Base-by-base conservation (phyloP, 73 alveolate species). In the Paramecium sexaurelia region DNA sequence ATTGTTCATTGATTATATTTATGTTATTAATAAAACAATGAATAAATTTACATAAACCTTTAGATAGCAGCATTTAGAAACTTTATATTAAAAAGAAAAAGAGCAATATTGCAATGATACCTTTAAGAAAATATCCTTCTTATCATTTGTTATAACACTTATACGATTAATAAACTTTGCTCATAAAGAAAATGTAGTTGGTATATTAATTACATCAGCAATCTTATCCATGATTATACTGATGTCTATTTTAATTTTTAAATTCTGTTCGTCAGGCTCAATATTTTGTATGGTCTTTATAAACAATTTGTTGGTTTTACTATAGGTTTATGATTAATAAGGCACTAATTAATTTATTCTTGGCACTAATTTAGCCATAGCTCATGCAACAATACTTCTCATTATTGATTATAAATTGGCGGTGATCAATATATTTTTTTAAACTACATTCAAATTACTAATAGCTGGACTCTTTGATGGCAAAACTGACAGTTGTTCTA, bases 11-110 rank as follows among this genome's bases (percentile, higher is more conserved):
- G 7, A 1, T 17, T 51, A 5, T 51, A 11, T 17, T 51, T 51
- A 51, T 3, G 67, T 17, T 22, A 66, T 29, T 66, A 66, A 66
- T 66, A 66, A 66, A 66, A 29, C 43, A 13, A 71, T 71, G 86
- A 71, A 71, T 71, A 71, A 71, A 71, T 71, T 35, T 71, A 32
- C 86, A 27, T 19, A 35, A 33, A 37, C 56, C n/a, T 71, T 71
- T 37, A 29, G 56, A 11, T 71, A 71, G 43, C 43, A 71, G 17
- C 86, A 71, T 36, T 40, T 71, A 35, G 86, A 71, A 71, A 17
- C 6, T 22, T 20, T 71, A 5, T 71, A 71, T 36, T 19, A 71
- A 36, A 32, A 71, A 33, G 56, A 37, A 10, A 71, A 37, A 36
- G 55, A 71, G 7, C 35, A 33, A 71, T 71, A 27, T 71, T 37